Evolutionary conservation across 345 rosid species (phyloP), one percentile per base, ranked within the genome.

Genomic region (Eucalyptus pumila): DNA sequence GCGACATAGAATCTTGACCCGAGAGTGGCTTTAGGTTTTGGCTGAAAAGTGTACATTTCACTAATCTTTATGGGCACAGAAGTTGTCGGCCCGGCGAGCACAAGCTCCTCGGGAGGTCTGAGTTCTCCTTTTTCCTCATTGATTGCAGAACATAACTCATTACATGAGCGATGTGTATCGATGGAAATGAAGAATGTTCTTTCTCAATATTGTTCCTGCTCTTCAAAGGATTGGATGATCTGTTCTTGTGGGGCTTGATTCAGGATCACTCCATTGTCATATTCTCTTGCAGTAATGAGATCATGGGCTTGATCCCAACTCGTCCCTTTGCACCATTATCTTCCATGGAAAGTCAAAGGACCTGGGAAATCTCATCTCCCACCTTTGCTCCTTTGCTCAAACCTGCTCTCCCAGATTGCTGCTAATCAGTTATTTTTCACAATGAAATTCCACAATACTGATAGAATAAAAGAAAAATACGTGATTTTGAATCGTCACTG

Each of bases 1-100:
- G 98, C 90, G 93, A 94, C 76, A 90, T 90, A 86, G 92, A 91
- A 90, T 92, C 93, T 34, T 90, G 86, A 88, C 52, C 26, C 0
- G 32, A 45, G 40, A 85, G 89, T 50, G 62, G 87, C 40, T 65
- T 47, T 80, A 89, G 72, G 86, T 88, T 86, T 92, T 86, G 44
- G 44, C 80, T 17, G 7, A 34, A 34, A 69, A 34, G 44, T 5
- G 24, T 34, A 34, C 37, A 17, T 34, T 69, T 69, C 80, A 34
- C 80, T 34, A 3, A 5, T 17, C 14, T 69, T 17, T 69, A 17
- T 34, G 26, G 11, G 21, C 24, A 11, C 0, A 0, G 42, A 69
- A 17, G 40, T 17, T 0, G 8, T 34, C 26, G 1, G 24, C 80
- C 44, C 1, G 8, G 44, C 2, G 2, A 69, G 80, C 44, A 34